A percentile compares a stretch with the other conserved stretches of the same genome.
phyloP scores from a whole-genome alignment of 805 yeast species.

The Wickerhamomyces canadensis region DNA sequence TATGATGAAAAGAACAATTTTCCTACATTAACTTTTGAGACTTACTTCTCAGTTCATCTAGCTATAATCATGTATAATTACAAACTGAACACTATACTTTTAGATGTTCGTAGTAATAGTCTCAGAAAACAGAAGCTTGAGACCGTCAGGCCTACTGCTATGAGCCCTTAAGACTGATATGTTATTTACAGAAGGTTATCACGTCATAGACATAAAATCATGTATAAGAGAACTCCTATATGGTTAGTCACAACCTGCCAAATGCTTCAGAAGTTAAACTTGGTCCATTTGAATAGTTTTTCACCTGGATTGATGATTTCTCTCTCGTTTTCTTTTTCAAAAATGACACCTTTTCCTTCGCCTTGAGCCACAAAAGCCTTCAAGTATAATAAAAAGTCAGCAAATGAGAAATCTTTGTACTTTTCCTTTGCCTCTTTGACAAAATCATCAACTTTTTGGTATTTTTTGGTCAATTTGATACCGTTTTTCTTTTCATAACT shows the following conservation, averaged over 20 bases:
- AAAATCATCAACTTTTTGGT: slow-evolving; percentile 28
- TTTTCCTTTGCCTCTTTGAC: slow-evolving; percentile 27
- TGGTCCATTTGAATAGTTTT: slow-evolving; percentile 39
- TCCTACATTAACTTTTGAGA: too few relatives aligned
- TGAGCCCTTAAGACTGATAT: too few relatives aligned
- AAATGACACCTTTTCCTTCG: slow-evolving; percentile 33
- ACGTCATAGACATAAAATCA: too few relatives aligned
- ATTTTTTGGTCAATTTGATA: slow-evolving; percentile 29
- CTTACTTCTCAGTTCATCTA: too few relatives aligned
- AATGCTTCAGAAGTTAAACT: slow-evolving; percentile 19
- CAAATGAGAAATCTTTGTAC: slow-evolving; percentile 25
- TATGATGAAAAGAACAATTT: too few relatives aligned
- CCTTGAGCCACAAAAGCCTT: slow-evolving; percentile 33
- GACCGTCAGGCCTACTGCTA: too few relatives aligned
- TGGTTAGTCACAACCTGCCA: too few relatives aligned
- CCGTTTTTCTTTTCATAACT: slow-evolving; percentile 36
- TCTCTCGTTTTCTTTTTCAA: slow-evolving; percentile 26
- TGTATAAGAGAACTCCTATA: not conserved
- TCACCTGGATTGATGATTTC: slow-evolving; percentile 43
- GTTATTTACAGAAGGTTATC: too few relatives aligned
- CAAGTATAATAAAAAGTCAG: slow-evolving; percentile 35
- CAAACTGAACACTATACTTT: too few relatives aligned
- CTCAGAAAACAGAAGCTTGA: too few relatives aligned
- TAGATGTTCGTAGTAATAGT: too few relatives aligned
- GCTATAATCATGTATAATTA: too few relatives aligned